Base-by-base conservation (phyloP, 2,329 filamentous ascomycete species). In the Aspergillus thermomutatus region DNA sequence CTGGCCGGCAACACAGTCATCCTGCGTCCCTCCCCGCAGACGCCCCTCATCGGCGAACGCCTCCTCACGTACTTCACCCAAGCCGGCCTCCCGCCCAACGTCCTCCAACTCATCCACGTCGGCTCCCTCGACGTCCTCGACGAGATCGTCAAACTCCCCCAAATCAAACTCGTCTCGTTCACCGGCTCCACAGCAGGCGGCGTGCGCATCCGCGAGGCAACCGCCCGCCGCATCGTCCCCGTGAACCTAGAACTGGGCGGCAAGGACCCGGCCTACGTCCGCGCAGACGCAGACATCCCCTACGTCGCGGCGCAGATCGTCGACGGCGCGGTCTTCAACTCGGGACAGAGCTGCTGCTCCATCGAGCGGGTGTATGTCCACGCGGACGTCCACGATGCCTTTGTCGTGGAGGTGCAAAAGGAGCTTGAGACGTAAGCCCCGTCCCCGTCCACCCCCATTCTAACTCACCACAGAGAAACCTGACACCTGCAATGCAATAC, bases 291-390 rank as follows among this genome's bases (percentile, higher is more conserved):
- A 0, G 91, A 96, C 69, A 75, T 96, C 53, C 85, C 84, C 53
- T 96, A 91, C 88, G 92, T 88, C 0, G 92, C 92, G 0, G 91
- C 89, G 64, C 90, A 96, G 75, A 91, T 96, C 66, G 92, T 96
- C 10, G 92, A 96, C 63, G 92, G 92, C 28, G 87, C 91, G 5
- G 79, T 97, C 47, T 96, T 96, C 81, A 96, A 96, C 79, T 96
- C 92, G 37, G 92, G 92, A 14, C 92, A 97, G 79, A 95, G 91
- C 70, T 97, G 92, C 80, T 96, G 92, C 76, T 89, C 90, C 34
- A 80, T 96, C 49, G 92, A 97, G 77, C 83, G 92, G 25, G 85
- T 96, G 9, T 96, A 96, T 64, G 92, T 96, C 3, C 86, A 92
- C 64, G 88, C 89, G 65, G 86, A 84, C 64, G 85, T 96, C 40